phyloP scores from a whole-genome alignment of 2,329 filamentous ascomycete genomes.

The Mollisiaceae sp. region DNA sequence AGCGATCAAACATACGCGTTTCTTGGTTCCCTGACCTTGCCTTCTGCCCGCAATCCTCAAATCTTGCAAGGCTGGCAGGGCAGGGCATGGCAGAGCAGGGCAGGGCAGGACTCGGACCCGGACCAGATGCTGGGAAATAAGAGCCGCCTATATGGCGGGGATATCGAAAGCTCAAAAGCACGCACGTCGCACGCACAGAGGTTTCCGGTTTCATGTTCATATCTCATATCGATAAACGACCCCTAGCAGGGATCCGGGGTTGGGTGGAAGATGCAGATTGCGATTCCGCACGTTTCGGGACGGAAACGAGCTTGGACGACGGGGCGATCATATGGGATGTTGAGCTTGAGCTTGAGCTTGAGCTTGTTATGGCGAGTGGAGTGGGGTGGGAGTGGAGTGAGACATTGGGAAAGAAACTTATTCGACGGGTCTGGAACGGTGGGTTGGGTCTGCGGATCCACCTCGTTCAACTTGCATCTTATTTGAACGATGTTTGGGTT shows the following conservation, averaged over 20 bases:
- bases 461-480: not conserved
- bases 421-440: not conserved
- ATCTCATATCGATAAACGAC: slow-evolving; percentile 5
- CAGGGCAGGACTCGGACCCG: not conserved
- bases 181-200: slow-evolving; percentile 3
- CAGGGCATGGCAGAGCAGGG: too few relatives aligned
- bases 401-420: slow-evolving; percentile 6
- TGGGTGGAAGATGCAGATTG: not conserved
- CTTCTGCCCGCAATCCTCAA: not conserved
- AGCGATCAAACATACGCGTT: slow-evolving; percentile 9
- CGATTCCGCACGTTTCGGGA: slow-evolving; percentile 6
- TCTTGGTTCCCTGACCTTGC: not conserved
- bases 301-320: slow-evolving; percentile 9
- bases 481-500: slow-evolving; percentile 2
- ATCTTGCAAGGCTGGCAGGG: slow-evolving; percentile 6
- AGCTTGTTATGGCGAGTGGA: slow-evolving; percentile 11
- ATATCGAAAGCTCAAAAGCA: not conserved
- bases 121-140: slow-evolving; percentile 18
- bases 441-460: not conserved
- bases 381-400: not conserved
- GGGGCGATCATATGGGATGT: slow-evolving; percentile 1
- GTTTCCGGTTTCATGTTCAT: slow-evolving; percentile 9
- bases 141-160: slow-evolving; percentile 17
- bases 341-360: too few relatives aligned
- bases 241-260: not conserved